Base-by-base conservation (phyloP, 2,329 filamentous ascomycete species). In the Aspergillus sojae region DNA sequence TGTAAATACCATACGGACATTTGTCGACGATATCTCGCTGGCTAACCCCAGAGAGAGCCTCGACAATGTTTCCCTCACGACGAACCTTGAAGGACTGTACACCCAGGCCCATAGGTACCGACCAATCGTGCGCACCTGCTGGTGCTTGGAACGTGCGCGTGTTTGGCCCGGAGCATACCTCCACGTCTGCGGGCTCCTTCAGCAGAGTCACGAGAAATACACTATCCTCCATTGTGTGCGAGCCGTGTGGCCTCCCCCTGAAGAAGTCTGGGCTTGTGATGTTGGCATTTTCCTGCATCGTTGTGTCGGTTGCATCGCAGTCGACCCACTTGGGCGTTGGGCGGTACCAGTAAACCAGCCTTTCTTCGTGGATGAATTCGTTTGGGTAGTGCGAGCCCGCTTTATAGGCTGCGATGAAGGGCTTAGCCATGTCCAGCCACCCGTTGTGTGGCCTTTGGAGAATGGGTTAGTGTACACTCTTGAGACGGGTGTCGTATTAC, bases 291-390 rank as follows among this genome's bases (percentile, higher is more conserved):
- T 12, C 74, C 71, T 36, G 75, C 78, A 41, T 71, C 62, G 65
- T 80, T 1, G 81, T 85, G 67, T 86, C 84, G 16, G 84, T 86
- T 9, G 79, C 70, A 62, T 85, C 83, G 71, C 85, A 86, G 70
- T 84, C 70, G 39, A 83, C 70, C 11, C 65, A 62, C 62, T 78
- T 80, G 1, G 79, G 79, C 1, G 81, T 84, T 2, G 83, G 84
- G 0, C 84, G 80, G 72, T 85, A 86, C 84, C 84, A 87, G 76
- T 86, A 86, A 34, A 85, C 73, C 7, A 86, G 71, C 71, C 83
- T 77, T 26, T 87, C 84, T 19, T 79, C 73, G 45, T 74, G 73
- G 65, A 85, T 82, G 72, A 81, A 80, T 9, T 66, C 61, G 36
- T 69, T 62, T 5, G 69, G 67, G 1, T 62, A 67, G 23, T 69